Base-by-base conservation (phyloP, 2,329 filamentous ascomycete genomes). In the Aspergillus hiratsukae region DNA sequence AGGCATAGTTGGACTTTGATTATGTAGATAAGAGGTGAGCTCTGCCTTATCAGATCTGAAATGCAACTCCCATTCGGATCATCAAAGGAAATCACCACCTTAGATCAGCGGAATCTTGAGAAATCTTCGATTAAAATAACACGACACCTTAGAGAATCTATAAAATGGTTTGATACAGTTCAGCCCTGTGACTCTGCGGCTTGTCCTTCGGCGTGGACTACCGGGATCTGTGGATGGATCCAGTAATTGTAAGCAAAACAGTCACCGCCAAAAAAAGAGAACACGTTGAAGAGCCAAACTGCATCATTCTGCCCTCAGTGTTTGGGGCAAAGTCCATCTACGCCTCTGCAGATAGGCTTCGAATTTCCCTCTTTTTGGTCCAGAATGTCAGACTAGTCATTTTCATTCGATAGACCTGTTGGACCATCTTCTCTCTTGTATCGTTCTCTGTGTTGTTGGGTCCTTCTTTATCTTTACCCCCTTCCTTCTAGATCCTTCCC, bases 401-500 rank as follows among this genome's bases (percentile, higher is more conserved):
- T 43, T 40, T 43, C 21, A n/a, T 21, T 43, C 21, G 40, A 43
- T 43, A 43, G 6, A 43, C n/a, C 19, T 21, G 40, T 19, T 43
- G 40, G 8, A 9, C 19, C 4, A 43, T 43, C 40, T 43, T 11
- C 40, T 21, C 40, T 43, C 40, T 43, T 1, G 8, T 43, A 11
- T 43, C 21, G 2, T 21, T 43, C n/a, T 52, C 14, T 51, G 27
- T 37, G 17, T 52, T 19, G n/a, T 19, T 45, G 17, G 8, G 21
- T 54, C 49, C 17, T 21, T 29, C 46, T 45, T 45, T 48, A 54
- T 51, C 51, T 31, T 56, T 55, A 25, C 54, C 50, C 50, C 53
- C 54, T 55, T 59, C 29, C 55, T 62, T 66, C 62, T 59, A 64
- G 61, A 61, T 60, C 57, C 55, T 63, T 64, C 61, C 62, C 54